A percentile compares a stretch with the other conserved stretches of the same genome.
Conservation (phyloP, 345 rosid genomes). For the Pseudoturritis turrita region DNA sequence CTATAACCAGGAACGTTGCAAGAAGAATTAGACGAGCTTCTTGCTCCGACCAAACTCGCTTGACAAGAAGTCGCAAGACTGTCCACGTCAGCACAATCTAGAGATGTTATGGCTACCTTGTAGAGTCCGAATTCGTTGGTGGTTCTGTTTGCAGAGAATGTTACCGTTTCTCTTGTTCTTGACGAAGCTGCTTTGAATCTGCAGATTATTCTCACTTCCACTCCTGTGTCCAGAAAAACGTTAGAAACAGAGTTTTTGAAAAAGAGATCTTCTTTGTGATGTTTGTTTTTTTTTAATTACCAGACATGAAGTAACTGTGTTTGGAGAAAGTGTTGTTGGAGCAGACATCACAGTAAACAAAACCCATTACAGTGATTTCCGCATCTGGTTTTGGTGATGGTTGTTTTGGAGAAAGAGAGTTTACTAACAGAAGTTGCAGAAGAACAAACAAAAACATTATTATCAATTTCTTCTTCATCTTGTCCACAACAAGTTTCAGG, state of each 20-base stretch:
- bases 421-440: constrained; percentile 34
- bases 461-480: constrained; percentile 2
- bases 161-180: constrained; percentile 52
- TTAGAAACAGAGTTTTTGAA: not conserved
- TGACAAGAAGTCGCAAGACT: constrained; percentile 62
- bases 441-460: constrained; percentile 25
- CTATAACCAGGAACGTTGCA: constrained; percentile 83
- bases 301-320: constrained; percentile 95
- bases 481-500: not conserved
- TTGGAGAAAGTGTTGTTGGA: constrained; percentile 92
- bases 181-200: constrained; percentile 60
- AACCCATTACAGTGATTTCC: constrained; percentile 73
- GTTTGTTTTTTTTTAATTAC: constrained; percentile 30
- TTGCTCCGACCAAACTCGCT: constrained; percentile 50
- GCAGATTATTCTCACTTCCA: constrained; percentile 82
- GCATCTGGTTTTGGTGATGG: constrained; percentile 35
- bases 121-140: constrained; percentile 76
- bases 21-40: constrained; percentile 45
- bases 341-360: constrained; percentile 95
- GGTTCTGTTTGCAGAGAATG: constrained; percentile 81
- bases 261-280: not conserved
- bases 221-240: constrained; percentile 43
- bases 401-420: constrained; percentile 35
- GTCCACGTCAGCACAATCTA: constrained; percentile 68
- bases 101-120: constrained; percentile 67